Evolutionary conservation across 371 early-diverging fungal genomes (phyloP).

Genomic region (Lichtheimia corymbifera): DNA sequence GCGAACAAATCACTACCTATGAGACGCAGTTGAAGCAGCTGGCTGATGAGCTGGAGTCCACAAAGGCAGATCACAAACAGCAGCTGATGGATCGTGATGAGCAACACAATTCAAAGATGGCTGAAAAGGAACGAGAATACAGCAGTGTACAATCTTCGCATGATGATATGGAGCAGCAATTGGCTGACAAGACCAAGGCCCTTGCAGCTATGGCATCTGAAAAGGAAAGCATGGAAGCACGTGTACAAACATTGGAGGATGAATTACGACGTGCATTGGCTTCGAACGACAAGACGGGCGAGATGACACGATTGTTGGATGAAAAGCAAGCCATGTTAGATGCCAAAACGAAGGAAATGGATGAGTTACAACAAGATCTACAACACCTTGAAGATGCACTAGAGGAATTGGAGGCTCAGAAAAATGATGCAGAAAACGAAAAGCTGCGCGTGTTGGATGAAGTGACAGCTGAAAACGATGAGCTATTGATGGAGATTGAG

Average conservation of each 20-base stretch:
- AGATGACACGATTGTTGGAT: not conserved
- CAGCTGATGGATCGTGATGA: conserved; percentile 1
- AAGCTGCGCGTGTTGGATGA: conserved; percentile 13
- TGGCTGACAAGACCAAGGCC: not conserved
- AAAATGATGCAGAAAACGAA: conserved; percentile 14
- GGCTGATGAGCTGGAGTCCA: not conserved
- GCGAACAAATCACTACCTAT: not conserved
- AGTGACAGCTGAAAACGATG: conserved; percentile 20
- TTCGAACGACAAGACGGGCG: not conserved
- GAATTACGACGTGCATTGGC: not conserved
- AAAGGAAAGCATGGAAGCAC: not conserved
- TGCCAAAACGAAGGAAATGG: not conserved
- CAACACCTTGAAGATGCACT: conserved; percentile 7
- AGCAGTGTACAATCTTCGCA: no score
- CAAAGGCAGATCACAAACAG: not conserved
- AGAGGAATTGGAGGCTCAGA: conserved; percentile 9
- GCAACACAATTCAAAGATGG: no score
- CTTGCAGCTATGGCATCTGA: not conserved
- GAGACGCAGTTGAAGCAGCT: not conserved
- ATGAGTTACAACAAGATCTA: conserved; percentile 13
- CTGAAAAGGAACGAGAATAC: no score
- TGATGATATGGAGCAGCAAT: not conserved
- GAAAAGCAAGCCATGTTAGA: not conserved
- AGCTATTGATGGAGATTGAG: conserved; percentile 1
- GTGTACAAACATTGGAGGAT: not conserved